Percentiles rank a stretch among this genome's conserved stretches.
These are phyloP conservation scores for Saccharomyces hybrid DNA, from an alignment of 1,139 yeast genomes.

Conservation along the genomic window DNA sequence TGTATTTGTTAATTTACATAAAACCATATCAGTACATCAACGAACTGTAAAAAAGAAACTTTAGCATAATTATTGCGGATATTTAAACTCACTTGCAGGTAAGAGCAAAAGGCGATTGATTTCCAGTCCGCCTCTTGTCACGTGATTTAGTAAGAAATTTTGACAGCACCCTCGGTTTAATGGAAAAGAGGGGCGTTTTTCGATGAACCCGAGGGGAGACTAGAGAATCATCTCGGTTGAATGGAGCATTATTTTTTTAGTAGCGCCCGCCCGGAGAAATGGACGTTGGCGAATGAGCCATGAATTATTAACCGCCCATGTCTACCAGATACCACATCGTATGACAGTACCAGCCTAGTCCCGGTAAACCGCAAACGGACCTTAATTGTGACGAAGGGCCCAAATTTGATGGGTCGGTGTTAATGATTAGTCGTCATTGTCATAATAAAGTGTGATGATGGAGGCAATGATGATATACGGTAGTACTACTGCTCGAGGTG, in stretches of 20 bases:
- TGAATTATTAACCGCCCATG: not conserved
- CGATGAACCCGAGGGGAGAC: not conserved
- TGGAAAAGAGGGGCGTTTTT: not conserved
- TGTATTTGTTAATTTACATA: not conserved
- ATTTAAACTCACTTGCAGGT: not conserved
- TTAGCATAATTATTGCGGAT: not conserved
- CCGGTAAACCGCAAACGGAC: conserved; percentile 1
- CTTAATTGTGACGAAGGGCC: not conserved
- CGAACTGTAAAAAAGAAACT: not conserved
- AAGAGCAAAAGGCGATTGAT: not conserved
- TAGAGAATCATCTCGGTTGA: not conserved
- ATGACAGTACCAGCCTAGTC: not conserved
- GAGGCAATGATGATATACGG: not conserved
- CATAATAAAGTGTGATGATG: not conserved
- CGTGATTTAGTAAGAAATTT: not conserved
- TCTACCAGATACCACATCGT: not conserved
- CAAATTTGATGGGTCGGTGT: not conserved
- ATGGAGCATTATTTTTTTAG: not conserved
- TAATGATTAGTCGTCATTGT: not conserved
- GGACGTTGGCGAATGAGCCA: not conserved
- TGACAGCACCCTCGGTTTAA: not conserved
- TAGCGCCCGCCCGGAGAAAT: not conserved
- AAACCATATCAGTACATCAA: not conserved
- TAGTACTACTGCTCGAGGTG: not conserved
- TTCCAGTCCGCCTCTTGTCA: not conserved